These are phyloP conservation scores for Phialemonium atrogriseum DNA, from an alignment of 2,329 filamentous ascomycete species.

Conservation along the genomic window DNA sequence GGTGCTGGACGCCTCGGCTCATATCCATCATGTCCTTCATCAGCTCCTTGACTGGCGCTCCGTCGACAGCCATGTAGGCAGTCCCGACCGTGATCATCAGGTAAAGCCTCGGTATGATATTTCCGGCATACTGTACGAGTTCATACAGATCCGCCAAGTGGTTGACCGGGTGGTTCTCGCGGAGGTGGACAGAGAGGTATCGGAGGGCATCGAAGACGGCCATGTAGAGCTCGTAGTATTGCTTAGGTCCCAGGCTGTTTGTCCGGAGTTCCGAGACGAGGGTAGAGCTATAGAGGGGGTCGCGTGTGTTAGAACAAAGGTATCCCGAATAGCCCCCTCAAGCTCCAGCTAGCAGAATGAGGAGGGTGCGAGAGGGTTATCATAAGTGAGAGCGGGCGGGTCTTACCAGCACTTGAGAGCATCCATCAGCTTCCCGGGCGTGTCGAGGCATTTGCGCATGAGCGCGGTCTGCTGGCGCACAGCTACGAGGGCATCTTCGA, in stretches of 20 bases:
- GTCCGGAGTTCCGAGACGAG: slow-evolving; percentile 97
- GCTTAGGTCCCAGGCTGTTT: slow-evolving; percentile 94
- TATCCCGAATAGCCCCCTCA: neutral
- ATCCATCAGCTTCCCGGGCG: slow-evolving; percentile 98
- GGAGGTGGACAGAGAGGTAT: slow-evolving; percentile 91
- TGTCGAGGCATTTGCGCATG: slow-evolving; percentile 97
- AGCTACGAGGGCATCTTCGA: slow-evolving; percentile 93
- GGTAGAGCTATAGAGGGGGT: slow-evolving; percentile 60
- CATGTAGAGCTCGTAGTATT: slow-evolving; percentile 99
- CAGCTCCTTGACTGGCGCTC: slow-evolving; percentile 97
- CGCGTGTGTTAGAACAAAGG: neutral
- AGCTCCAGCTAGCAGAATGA: slow-evolving; percentile 6
- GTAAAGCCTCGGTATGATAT: slow-evolving; percentile 92
- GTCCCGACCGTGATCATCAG: slow-evolving; percentile 99
- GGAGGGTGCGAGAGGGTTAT: slow-evolving; percentile 1
- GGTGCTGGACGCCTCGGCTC: slow-evolving; percentile 95
- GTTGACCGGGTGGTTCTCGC: slow-evolving; percentile 95
- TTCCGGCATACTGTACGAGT: slow-evolving; percentile 94
- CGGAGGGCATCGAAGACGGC: slow-evolving; percentile 95
- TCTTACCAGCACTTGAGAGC: slow-evolving; percentile 97
- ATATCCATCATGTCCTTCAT: slow-evolving; percentile 99
- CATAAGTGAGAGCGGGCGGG: slow-evolving; percentile 1
- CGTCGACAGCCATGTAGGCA: slow-evolving; percentile 97
- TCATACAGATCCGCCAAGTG: slow-evolving; percentile 97
- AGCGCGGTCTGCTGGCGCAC: slow-evolving; percentile 94